Conservation (phyloP, 2,329 filamentous ascomycete genomes). For the Botryotinia globosa region DNA sequence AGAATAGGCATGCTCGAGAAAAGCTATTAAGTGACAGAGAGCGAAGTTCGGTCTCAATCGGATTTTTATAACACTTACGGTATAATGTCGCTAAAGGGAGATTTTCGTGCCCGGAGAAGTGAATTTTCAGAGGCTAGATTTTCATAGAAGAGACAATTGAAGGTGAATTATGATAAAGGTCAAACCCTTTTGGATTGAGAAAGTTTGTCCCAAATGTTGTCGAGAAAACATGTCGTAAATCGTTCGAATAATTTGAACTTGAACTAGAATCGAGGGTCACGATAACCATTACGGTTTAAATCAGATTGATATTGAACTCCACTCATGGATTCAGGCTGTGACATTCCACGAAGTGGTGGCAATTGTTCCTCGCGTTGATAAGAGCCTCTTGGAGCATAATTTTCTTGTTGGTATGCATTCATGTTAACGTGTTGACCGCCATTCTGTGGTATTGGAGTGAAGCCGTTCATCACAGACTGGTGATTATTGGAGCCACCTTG, state of each 20-base stretch:
- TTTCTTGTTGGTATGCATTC: conserved; percentile 12
- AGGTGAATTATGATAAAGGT: not conserved
- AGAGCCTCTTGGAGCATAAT: conserved; percentile 5
- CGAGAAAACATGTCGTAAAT: not conserved
- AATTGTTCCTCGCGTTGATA: conserved; percentile 38
- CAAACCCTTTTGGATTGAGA: not conserved
- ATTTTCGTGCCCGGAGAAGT: not conserved
- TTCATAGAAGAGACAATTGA: not conserved
- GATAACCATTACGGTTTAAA: conserved; percentile 12
- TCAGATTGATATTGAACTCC: conserved; percentile 55
- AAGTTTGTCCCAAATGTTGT: not conserved
- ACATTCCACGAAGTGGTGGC: conserved; percentile 25
- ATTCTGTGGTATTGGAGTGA: conserved; percentile 20
- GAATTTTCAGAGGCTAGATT: not conserved
- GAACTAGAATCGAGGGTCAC: conserved; percentile 17
- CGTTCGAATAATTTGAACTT: not conserved
- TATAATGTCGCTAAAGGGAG: not conserved
- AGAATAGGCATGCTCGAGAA: not conserved
- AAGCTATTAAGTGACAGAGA: not conserved
- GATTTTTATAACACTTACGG: not conserved
- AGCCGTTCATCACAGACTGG: conserved; percentile 22
- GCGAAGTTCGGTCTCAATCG: not conserved
- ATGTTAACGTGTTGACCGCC: conserved; percentile 20
- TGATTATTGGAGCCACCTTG: conserved; percentile 39
- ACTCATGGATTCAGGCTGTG: conserved; percentile 58